These are phyloP conservation scores for Coleophoma crateriformis DNA, from an alignment of 2,329 filamentous ascomycete genomes.

Conservation along the genomic window DNA sequence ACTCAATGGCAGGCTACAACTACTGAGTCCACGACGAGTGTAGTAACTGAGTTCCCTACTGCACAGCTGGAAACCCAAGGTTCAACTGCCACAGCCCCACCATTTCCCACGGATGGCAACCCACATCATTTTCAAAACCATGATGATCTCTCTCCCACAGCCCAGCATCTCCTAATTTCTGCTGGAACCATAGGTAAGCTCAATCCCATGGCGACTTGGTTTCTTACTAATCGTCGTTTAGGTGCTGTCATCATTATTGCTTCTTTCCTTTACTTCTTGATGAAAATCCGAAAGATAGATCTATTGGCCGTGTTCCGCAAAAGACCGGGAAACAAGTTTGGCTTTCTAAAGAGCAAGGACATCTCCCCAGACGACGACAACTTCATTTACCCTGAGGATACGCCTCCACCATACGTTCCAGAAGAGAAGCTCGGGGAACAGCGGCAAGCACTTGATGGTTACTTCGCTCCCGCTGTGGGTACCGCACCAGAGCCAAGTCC, in stretches of 20 bases:
- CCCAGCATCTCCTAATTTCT: conserved; percentile 21
- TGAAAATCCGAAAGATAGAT: conserved; percentile 17
- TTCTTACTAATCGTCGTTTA: conserved; percentile 4
- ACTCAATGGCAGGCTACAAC: background rate
- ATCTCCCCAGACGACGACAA: conserved; percentile 1
- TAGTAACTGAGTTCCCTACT: background rate
- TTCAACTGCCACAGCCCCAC: background rate
- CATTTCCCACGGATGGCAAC: background rate
- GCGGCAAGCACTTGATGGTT: conserved; percentile 9
- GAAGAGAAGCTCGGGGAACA: conserved; percentile 12
- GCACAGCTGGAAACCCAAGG: background rate
- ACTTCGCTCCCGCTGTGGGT: conserved; percentile 9
- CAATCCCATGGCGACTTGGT: background rate
- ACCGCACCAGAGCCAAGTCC: conserved; percentile 8
- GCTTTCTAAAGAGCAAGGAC: conserved; percentile 15
- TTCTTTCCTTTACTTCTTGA: conserved; percentile 18
- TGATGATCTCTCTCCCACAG: conserved; percentile 12
- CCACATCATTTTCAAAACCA: background rate
- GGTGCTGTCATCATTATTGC: conserved; percentile 23
- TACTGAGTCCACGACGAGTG: background rate
- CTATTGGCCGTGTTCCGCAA: conserved; percentile 8
- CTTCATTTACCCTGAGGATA: background rate
- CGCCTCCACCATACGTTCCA: conserved; percentile 10
- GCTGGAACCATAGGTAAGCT: conserved; percentile 21
- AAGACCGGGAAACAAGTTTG: conserved; percentile 11